phyloP scores from a whole-genome alignment of 805 yeast species.

The Wickerhamiella occidentalis region DNA sequence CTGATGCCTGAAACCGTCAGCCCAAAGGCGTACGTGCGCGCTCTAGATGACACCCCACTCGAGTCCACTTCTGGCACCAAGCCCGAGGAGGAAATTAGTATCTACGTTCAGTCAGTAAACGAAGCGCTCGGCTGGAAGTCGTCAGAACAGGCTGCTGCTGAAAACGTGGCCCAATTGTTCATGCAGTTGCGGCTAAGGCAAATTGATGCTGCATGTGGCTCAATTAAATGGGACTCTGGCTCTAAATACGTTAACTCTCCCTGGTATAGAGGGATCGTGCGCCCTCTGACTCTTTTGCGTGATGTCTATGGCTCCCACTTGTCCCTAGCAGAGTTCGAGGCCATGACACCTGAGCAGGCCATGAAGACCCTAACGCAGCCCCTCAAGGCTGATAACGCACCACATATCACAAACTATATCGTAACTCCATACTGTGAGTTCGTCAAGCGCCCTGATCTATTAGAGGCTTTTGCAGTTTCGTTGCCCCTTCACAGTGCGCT shows the following conservation, averaged over 20 bases:
- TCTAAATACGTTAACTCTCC: conserved; percentile 11
- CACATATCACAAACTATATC: background rate
- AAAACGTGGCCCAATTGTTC: conserved; percentile 18
- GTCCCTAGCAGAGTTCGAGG: conserved; percentile 19
- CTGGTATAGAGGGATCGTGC: conserved; percentile 26
- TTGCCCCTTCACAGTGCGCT: conserved; percentile 14
- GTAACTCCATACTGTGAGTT: conserved; percentile 23
- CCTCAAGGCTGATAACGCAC: background rate
- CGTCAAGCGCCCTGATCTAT: conserved; percentile 15
- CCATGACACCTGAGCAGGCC: conserved; percentile 5
- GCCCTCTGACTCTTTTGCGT: conserved; percentile 22
- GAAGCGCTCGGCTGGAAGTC: conserved; percentile 19
- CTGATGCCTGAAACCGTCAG: conserved; percentile 25
- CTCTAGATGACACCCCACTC: conserved; percentile 4
- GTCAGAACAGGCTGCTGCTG: conserved; percentile 8
- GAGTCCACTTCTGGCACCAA: conserved; percentile 9
- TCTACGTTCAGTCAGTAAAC: conserved; percentile 15
- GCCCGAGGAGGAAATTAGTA: conserved; percentile 14
- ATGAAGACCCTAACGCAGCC: conserved; percentile 18
- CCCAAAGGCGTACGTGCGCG: conserved; percentile 16
- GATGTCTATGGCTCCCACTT: conserved; percentile 8
- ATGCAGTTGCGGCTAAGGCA: conserved; percentile 22
- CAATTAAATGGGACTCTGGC: conserved; percentile 15
- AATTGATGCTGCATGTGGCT: conserved; percentile 22
- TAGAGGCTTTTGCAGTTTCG: conserved; percentile 15